Evolutionary conservation across 1,284 basidiomycete genomes (phyloP), one percentile per base, ranked within the genome.

Genomic region (Cystobasidium slooffiae): DNA sequence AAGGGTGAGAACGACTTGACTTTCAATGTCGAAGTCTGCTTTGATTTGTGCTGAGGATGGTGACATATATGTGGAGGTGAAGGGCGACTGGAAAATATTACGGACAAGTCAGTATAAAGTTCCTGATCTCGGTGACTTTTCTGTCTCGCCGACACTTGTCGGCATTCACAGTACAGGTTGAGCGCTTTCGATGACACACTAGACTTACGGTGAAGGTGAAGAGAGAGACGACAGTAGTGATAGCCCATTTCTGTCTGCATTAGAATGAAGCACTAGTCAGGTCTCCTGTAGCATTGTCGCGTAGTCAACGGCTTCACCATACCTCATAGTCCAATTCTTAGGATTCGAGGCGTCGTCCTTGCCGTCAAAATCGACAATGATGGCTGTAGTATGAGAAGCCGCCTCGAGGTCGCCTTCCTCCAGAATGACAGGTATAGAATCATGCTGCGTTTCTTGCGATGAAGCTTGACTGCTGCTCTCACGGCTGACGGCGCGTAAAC

Each of bases 321-420:
- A 69, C 6, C 47, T 16, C 31, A 70, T 62, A 0, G 74, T 62
- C 82, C 82, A 83, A 75, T 82, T 82, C 31, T 76, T 75, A 7
- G 82, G 82, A 58, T 80, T 80, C 18, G 78, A 80, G 0, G 80
- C 80, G 63, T 83, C 82, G 12, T 79, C 72, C 7, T 76, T 68
- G 20, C 79, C 81, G 52, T 81, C 75, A 81, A 82, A 83, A 22
- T 80, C 78, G 18, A 89, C 85, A 20, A 88, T 81, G 67, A 76
- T 74, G n/a, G 56, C 56, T 6, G 37, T 59, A 22, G 39, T 41
- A 41, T 59, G 56, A 18, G 56, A 59, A 7, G 56, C 56, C 18
- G 56, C 56, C 43, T 59, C 56, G 14, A 59, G 56, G 9, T 59
- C 56, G 56, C 39, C 37, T 41, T 59, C 56, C 43, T 59, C 39